Base-by-base conservation (phyloP, 2,329 filamentous ascomycete genomes). In the Ophiostoma himal-ulmi region DNA sequence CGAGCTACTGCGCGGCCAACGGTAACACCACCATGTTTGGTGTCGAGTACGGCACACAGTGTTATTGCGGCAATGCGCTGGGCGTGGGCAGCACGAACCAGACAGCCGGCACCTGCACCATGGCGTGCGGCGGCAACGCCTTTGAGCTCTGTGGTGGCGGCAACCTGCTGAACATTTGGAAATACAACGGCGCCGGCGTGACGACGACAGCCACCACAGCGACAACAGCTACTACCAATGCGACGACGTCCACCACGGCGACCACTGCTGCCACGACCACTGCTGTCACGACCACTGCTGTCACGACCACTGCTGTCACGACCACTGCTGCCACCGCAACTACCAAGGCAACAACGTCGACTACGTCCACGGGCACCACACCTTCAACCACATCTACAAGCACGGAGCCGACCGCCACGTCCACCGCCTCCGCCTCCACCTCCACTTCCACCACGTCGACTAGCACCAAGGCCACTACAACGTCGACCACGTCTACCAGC, bases 31-130 rank as follows among this genome's bases (percentile, higher is more conserved):
- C 73, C 2, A 81, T 83, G 71, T 84, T 84, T 5, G 85, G 84
- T 6, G 78, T 84, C 0, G 83, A 87, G 75, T 83, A 82, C 72
- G 79, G 78, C 8, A 76, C 77, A 26, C 82, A 87, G 74, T 87
- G 85, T 75, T 87, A 82, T 79, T 88, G 84, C 73, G 82, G 80
- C 44, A 73, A 74, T 71, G 5, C 30, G 5, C 65, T 74, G 11
- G 68, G 26, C 36, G 34, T 26, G 1, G 71, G 72, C 36, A 71
- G 65, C 67, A 67, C 57, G 10, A 13, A n/a, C 11, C 57, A 70
- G 20, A 36, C 67, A 34, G 70, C 69, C 14, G 69, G 41, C 14
- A 6, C 68, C 7, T 75, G 74, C 68, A 69, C 48, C 17, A 70
- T 73, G 65, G 65, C 70, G 5, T 75, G 74, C 69, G 70, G 68